Conservation (phyloP, 2,329 filamentous ascomycete genomes). For the Calonectria pteridis region DNA sequence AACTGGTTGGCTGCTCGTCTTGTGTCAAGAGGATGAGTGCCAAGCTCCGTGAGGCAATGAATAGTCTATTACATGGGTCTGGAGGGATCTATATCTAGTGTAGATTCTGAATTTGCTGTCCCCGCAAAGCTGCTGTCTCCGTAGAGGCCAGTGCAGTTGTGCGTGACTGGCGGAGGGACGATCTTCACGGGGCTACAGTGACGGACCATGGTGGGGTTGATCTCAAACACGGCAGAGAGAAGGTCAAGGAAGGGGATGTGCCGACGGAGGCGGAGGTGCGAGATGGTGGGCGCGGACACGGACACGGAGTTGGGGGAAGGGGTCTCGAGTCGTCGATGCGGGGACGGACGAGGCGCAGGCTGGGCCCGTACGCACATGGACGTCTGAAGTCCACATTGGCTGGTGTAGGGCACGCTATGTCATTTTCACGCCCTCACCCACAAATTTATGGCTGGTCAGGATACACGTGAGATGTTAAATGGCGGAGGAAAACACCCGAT, state of each 20-base stretch:
- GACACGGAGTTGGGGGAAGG: slow-evolving; percentile 5
- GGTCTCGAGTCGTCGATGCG: background rate
- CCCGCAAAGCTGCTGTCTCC: background rate
- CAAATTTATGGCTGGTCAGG: background rate
- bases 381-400: background rate
- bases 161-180: background rate
- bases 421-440: background rate
- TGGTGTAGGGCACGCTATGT: background rate
- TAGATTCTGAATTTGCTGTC: background rate
- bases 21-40: background rate
- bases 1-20: background rate
- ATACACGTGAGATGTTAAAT: background rate
- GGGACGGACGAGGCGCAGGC: slow-evolving; percentile 18
- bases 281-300: slow-evolving; percentile 1
- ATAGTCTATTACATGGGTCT: background rate
- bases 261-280: slow-evolving; percentile 22
- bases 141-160: background rate
- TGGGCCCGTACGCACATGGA: background rate
- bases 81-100: background rate
- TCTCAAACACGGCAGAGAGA: background rate
- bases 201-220: background rate
- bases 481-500: background rate
- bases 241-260: background rate
- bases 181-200: background rate
- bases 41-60: background rate